Percentiles rank a stretch among this genome's conserved stretches.
These are phyloP conservation scores for Sicyos baderoa DNA, from an alignment of 306 rosid genomes.

Conservation along the genomic window DNA sequence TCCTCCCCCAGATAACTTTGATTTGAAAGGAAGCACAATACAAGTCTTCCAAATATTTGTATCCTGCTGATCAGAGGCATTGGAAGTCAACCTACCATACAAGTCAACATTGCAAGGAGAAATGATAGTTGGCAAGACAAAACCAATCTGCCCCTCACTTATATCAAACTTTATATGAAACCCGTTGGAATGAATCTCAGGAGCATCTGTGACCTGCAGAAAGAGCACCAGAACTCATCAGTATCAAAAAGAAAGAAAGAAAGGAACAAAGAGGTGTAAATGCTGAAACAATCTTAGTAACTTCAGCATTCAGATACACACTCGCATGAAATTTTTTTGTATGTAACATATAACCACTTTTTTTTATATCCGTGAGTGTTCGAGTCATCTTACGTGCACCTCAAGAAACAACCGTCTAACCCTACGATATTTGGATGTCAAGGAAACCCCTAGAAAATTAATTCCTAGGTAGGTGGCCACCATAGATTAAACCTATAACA, in stretches of 20 bases:
- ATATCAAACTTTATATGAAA: slow-evolving; percentile 93
- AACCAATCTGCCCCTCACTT: slow-evolving; percentile 92
- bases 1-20: slow-evolving; percentile 52
- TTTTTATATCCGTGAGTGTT: no score
- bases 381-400: no score
- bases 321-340: not conserved
- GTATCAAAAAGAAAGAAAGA: slow-evolving; percentile 4
- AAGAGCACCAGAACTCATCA: slow-evolving; percentile 16
- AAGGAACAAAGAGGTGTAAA: not conserved
- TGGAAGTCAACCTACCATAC: slow-evolving; percentile 48
- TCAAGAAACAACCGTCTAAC: no score
- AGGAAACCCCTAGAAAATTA: no score
- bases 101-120: slow-evolving; percentile 58
- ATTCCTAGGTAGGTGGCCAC: no score
- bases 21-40: slow-evolving; percentile 81
- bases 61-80: slow-evolving; percentile 36
- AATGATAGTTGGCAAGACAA: slow-evolving; percentile 75
- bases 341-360: no score
- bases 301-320: not conserved
- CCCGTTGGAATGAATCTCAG: slow-evolving; percentile 96
- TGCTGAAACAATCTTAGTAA: not conserved
- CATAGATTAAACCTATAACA: no score
- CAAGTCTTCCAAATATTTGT: slow-evolving; percentile 70
- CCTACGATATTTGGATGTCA: no score
- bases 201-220: slow-evolving; percentile 89